A percentile compares a stretch with the other conserved stretches of the same genome.
Conservation (phyloP, 129 eudicot species). For the Saposhnikovia divaricata region DNA sequence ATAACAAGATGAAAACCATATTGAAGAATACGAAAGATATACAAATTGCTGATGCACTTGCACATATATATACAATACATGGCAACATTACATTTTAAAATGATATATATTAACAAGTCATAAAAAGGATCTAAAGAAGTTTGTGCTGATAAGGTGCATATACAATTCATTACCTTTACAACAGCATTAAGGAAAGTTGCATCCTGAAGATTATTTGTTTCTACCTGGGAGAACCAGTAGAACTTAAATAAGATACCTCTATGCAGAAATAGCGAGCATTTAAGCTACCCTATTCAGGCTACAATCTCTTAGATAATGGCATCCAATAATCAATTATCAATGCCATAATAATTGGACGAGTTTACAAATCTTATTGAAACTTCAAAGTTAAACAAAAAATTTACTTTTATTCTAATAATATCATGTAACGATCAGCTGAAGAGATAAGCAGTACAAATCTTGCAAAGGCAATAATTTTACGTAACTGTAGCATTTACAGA, state of each 20-base stretch:
- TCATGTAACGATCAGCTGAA: not conserved
- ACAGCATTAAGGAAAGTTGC: constrained; percentile 84
- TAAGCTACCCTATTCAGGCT: not conserved
- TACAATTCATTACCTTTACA: constrained; percentile 57
- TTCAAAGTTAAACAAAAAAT: not conserved
- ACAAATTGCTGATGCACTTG: constrained; percentile 2
- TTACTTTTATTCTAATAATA: not conserved
- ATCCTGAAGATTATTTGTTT: constrained; percentile 58
- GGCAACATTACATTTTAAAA: not conserved
- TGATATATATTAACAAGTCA: not conserved
- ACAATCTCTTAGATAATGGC: not conserved
- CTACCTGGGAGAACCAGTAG: constrained; percentile 45
- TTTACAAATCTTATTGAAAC: not conserved
- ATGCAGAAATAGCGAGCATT: not conserved
- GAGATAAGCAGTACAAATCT: not conserved
- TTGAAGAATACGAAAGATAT: constrained; percentile 2
- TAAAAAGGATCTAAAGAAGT: not conserved
- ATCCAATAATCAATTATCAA: not conserved
- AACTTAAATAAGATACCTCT: constrained; percentile 13
- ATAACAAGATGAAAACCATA: constrained; percentile 11
- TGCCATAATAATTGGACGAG: not conserved
- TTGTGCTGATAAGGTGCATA: not conserved
- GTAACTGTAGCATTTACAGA: not conserved
- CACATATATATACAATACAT: not conserved
- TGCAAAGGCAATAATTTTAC: not conserved